A percentile compares a stretch with the other conserved stretches of the same genome.
phyloP scores from a whole-genome alignment of 73 alveolate genomes.

The Paramecium primaurelia region DNA sequence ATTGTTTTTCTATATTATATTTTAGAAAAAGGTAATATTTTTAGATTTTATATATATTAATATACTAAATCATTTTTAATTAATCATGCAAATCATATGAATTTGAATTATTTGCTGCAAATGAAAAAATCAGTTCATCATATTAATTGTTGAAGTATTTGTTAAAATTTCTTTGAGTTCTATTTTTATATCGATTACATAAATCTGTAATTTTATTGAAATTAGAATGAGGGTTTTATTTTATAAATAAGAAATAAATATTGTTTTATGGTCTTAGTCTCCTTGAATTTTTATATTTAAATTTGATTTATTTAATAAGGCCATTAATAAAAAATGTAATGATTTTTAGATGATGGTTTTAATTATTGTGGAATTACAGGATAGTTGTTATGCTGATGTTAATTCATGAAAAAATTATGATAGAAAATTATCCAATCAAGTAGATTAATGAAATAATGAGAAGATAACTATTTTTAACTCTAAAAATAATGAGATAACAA shows the following conservation, averaged over 20 bases:
- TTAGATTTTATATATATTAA: background rate
- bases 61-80: background rate
- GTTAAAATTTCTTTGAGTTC: background rate
- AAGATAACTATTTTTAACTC: background rate
- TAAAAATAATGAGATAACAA: background rate
- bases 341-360: background rate
- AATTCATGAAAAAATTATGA: background rate
- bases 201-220: too few species aligned
- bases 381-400: background rate
- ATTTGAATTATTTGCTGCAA: background rate
- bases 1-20: too few species aligned
- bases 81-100: background rate
- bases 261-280: background rate
- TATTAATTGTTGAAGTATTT: too few species aligned
- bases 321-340: background rate
- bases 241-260: background rate
- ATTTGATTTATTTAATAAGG: background rate
- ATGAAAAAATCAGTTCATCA: background rate
- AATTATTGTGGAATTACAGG: background rate
- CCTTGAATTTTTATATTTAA: background rate
- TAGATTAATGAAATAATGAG: background rate
- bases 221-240: background rate
- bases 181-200: background rate
- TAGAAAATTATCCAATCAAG: background rate
- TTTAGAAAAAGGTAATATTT: background rate